A percentile compares a stretch with the other conserved stretches of the same genome.
These are phyloP conservation scores for Seiridium cupressi DNA, from an alignment of 2,329 filamentous ascomycete genomes.

Conservation along the genomic window DNA sequence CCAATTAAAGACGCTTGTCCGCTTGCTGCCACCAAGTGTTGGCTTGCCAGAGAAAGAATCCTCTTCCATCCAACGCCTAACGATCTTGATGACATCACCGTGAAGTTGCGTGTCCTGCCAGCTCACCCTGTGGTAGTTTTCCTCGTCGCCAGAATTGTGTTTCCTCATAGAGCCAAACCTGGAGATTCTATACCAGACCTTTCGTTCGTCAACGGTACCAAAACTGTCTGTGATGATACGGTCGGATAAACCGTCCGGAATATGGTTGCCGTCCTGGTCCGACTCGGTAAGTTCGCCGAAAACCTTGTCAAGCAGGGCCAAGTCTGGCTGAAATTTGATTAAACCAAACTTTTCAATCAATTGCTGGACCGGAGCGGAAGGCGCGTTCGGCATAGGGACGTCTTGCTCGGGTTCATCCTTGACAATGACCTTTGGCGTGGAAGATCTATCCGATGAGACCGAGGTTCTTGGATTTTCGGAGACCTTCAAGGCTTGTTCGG, in stretches of 20 bases:
- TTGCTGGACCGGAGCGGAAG: conserved; percentile 14
- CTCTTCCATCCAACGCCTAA: conserved; percentile 66
- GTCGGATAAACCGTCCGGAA: conserved; percentile 38
- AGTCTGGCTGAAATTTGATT: conserved; percentile 19
- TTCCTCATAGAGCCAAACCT: conserved; percentile 57
- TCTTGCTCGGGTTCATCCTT: conserved; percentile 1
- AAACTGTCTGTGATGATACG: conserved; percentile 52
- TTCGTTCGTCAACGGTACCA: conserved; percentile 54
- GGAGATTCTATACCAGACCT: conserved; percentile 64
- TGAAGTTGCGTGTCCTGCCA: conserved; percentile 57
- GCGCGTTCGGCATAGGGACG: neutral
- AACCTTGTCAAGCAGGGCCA: conserved; percentile 23
- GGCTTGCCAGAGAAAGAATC: conserved; percentile 55
- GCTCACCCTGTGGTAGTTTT: conserved; percentile 56
- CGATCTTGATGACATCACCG: conserved; percentile 53
- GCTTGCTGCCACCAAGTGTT: conserved; percentile 40
- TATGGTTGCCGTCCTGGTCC: neutral
- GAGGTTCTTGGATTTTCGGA: neutral
- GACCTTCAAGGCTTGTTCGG: conserved; percentile 1
- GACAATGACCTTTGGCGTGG: conserved; percentile 16
- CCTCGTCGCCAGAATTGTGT: conserved; percentile 55
- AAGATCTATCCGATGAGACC: conserved; percentile 10
- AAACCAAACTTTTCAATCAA: conserved; percentile 27
- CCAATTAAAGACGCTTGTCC: conserved; percentile 60
- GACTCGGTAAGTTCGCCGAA: conserved; percentile 26